A percentile compares a stretch with the other conserved stretches of the same genome.
Conservation (phyloP, 441 rosid species). For the Adansonia rubrostipa region DNA sequence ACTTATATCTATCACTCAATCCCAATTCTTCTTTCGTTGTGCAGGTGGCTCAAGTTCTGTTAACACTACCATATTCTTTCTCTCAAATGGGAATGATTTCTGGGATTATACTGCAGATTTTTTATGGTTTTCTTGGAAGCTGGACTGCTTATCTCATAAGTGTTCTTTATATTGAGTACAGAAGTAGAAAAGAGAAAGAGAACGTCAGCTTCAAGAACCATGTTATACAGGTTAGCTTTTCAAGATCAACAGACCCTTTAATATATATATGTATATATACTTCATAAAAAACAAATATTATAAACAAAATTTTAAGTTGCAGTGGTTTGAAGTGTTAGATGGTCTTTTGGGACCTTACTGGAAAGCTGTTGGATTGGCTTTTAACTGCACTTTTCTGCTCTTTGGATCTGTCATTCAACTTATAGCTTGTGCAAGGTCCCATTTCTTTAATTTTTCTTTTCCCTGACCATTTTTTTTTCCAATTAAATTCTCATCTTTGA, state of each 20-base stretch:
- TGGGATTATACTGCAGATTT: constrained; percentile 58
- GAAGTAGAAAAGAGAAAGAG: constrained; percentile 55
- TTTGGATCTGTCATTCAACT: constrained; percentile 70
- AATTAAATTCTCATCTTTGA: neutral
- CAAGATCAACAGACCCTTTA: neutral
- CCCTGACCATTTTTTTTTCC: neutral
- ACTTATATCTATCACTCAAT: too few relatives aligned
- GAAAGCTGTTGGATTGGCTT: constrained; percentile 62
- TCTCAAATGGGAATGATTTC: constrained; percentile 74
- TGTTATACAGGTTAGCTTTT: constrained; percentile 56
- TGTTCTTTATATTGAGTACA: constrained; percentile 59
- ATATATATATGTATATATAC: neutral
- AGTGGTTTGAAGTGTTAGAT: constrained; percentile 71
- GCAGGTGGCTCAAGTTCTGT: constrained; percentile 67
- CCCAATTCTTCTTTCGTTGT: neutral
- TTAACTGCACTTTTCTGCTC: constrained; percentile 63
- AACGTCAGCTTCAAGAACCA: constrained; percentile 66
- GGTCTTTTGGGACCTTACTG: constrained; percentile 60
- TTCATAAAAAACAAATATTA: neutral
- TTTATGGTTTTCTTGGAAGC: constrained; percentile 63
- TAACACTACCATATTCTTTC: constrained; percentile 70
- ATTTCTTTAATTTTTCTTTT: neutral
- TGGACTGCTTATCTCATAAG: constrained; percentile 79
- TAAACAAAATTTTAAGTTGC: constrained; percentile 7
- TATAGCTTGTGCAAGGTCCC: constrained; percentile 62